Conservation (phyloP, 768 basidiomycete species). For the Tricholoma sp. region DNA sequence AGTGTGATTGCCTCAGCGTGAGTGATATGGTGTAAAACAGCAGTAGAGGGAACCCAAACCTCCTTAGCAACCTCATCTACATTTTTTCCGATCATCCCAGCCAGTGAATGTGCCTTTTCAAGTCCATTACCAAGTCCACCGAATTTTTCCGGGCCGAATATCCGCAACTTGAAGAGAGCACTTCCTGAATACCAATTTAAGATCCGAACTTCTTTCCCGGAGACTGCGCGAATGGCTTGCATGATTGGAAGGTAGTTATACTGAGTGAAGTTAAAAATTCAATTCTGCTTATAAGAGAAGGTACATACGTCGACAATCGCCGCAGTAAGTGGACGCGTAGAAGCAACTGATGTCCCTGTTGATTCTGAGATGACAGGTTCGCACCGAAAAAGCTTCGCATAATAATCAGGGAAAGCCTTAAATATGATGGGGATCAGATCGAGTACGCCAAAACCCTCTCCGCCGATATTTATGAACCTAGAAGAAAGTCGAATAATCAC, state of each 20-base stretch:
- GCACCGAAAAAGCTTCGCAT: not conserved
- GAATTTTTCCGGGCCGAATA: constrained; percentile 14
- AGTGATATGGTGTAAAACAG: no score
- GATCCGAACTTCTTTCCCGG: constrained; percentile 12
- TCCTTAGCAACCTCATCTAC: constrained; percentile 12
- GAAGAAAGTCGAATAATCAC: not conserved
- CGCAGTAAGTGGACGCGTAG: not conserved
- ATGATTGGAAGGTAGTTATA: not conserved
- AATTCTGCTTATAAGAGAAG: not conserved
- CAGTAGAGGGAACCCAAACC: constrained; percentile 6
- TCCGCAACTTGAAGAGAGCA: constrained; percentile 7
- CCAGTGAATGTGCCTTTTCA: constrained; percentile 11
- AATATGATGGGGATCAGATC: not conserved
- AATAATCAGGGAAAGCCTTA: not conserved
- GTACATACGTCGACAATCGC: not conserved
- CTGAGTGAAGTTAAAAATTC: not conserved
- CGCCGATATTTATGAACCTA: not conserved
- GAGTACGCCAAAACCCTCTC: not conserved
- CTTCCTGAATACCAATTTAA: constrained; percentile 10
- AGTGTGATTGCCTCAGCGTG: not conserved
- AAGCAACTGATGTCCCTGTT: not conserved
- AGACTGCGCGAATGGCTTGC: constrained; percentile 9
- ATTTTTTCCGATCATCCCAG: constrained; percentile 3
- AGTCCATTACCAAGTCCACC: constrained; percentile 16
- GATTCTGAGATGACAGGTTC: not conserved